Conservation (phyloP, 495 filamentous ascomycete genomes). For the Tetracladium marchalianum region DNA sequence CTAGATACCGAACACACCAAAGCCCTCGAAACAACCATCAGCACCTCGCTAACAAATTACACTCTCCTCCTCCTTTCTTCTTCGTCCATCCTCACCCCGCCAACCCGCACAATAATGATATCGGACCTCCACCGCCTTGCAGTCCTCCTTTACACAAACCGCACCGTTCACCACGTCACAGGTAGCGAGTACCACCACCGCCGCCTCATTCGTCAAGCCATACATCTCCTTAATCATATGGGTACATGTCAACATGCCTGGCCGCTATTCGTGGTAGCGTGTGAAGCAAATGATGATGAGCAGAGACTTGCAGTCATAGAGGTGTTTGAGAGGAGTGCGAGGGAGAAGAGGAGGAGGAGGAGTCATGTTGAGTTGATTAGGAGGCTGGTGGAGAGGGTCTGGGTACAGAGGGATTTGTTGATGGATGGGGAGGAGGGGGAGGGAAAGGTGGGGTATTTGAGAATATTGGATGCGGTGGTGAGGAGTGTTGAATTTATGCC, state of each 20-base stretch:
- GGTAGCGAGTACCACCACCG: slow-evolving; percentile 16
- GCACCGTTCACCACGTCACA: slow-evolving; percentile 9
- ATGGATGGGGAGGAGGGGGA: neutral
- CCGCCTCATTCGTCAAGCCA: slow-evolving; percentile 17
- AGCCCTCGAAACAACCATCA: slow-evolving; percentile 13
- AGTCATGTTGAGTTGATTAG: slow-evolving; percentile 15
- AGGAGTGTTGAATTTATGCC: slow-evolving; percentile 17
- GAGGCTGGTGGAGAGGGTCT: slow-evolving; percentile 15
- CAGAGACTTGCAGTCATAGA: slow-evolving; percentile 16
- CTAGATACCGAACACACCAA: slow-evolving; percentile 5
- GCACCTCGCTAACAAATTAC: slow-evolving; percentile 10
- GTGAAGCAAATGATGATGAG: slow-evolving; percentile 16
- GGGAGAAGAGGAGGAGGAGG: slow-evolving; percentile 10
- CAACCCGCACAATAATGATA: slow-evolving; percentile 11
- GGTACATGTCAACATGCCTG: slow-evolving; percentile 17
- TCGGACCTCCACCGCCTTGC: slow-evolving; percentile 18
- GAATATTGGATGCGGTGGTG: slow-evolving; percentile 15
- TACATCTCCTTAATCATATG: slow-evolving; percentile 12
- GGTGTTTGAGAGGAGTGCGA: slow-evolving; percentile 12
- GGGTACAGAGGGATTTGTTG: slow-evolving; percentile 18
- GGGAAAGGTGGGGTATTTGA: slow-evolving; percentile 13
- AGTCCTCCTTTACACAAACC: slow-evolving; percentile 18
- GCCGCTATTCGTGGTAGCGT: slow-evolving; percentile 18
- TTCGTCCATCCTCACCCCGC: neutral
- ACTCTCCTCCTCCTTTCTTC: slow-evolving; percentile 5